Evolutionary conservation across 345 rosid genomes (phyloP), one percentile per base, ranked within the genome.

Genomic region (Eucalyptus polyanthemos): DNA sequence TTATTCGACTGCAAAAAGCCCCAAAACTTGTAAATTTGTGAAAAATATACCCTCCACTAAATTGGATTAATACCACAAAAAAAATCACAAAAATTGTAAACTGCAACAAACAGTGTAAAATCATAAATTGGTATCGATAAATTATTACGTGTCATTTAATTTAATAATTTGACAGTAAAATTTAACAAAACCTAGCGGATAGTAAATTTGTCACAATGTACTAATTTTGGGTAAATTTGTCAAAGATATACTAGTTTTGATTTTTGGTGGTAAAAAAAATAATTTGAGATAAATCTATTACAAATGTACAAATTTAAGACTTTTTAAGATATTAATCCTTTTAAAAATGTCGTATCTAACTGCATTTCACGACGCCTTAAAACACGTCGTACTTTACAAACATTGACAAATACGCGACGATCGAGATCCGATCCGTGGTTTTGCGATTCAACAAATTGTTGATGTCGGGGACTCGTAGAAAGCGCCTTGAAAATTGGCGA

Each of bases 271-370:
- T 50, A 0, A 50, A 50, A 50, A 50, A 50, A 15, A 50, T 50
- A 50, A 0, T 50, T 50, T 1, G 0, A 0, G 0, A 15, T 15
- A 50, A 50, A 50, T 50, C 1, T 50, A 2, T 50, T 0, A 14
- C 0, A 50, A 50, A 50, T 6, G 0, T 50, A 50, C 0, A 0
- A 50, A 14, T 14, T 50, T 53, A 0, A 3, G 1, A 8, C 1
- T 53, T 53, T 53, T 53, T 0, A 0, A 0, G 0, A 0, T 53
- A 1, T 53, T 53, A 19, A 19, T 0, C 11, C 0, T 19, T 53
- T 17, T 72, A 2, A 34, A 37, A 72, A 34, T 72, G 0, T 0
- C 5, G 4, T 72, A 34, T 34, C 3, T 6, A 34, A 5, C 0
- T 5, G 8, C 29, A 76, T 76, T 40, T 76, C 4, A 40, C 1